Conservation (phyloP, 179 eudicot species). For the Pouteria campechiana region DNA sequence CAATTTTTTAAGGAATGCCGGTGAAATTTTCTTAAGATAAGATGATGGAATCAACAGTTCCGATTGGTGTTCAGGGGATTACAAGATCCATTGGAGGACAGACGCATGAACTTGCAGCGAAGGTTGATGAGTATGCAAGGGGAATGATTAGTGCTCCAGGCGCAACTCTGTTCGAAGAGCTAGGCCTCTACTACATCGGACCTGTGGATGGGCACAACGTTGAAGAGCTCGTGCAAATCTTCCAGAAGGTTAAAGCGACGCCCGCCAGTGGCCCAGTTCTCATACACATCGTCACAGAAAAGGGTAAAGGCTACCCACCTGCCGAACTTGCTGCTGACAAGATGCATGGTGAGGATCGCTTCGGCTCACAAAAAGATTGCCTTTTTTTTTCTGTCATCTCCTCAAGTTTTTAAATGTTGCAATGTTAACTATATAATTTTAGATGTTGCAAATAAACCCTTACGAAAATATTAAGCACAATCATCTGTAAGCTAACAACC, state of each 20-base stretch:
- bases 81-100: slow-evolving; percentile 16
- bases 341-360: slow-evolving; percentile 9
- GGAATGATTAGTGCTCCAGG: slow-evolving; percentile 5
- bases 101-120: slow-evolving; percentile 14
- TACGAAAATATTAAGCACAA: too few relatives aligned
- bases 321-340: slow-evolving; percentile 24
- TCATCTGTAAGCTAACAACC: too few relatives aligned
- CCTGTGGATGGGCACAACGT: slow-evolving; percentile 30
- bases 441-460: too few relatives aligned
- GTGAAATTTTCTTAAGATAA: not conserved
- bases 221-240: slow-evolving; percentile 12
- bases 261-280: slow-evolving; percentile 19
- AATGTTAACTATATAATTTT: too few relatives aligned
- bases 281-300: slow-evolving; percentile 19
- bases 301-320: slow-evolving; percentile 24
- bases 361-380: not conserved
- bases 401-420: too few relatives aligned
- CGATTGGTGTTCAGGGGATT: slow-evolving; percentile 4
- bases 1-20: not conserved
- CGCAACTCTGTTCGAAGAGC: slow-evolving; percentile 16
- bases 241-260: slow-evolving; percentile 12
- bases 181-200: slow-evolving; percentile 25
- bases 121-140: slow-evolving; percentile 10
- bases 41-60: not conserved
- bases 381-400: not conserved